phyloP scores from a whole-genome alignment of 345 rosid genomes.

The Aethionema arabicum region DNA sequence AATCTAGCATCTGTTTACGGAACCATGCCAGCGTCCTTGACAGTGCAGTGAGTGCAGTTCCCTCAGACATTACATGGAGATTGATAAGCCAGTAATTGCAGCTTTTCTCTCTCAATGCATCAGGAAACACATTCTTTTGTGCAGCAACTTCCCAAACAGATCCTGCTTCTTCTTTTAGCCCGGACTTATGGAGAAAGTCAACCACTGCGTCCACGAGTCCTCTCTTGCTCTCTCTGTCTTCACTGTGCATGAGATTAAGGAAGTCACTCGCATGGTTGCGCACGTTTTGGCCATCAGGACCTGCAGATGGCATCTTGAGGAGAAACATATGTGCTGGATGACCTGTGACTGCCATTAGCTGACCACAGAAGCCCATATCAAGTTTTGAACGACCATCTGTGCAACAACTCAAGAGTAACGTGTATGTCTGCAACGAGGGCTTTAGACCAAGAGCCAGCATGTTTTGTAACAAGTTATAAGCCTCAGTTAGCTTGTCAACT shows the following conservation, averaged over 20 bases:
- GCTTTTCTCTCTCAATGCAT: conserved; percentile 73
- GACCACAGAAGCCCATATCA: conserved; percentile 72
- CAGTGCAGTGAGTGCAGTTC: conserved; percentile 80
- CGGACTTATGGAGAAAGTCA: conserved; percentile 89
- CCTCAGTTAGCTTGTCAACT: conserved; percentile 64
- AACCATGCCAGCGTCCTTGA: conserved; percentile 92
- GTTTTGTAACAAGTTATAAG: conserved; percentile 65
- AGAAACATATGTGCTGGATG: conserved; percentile 87
- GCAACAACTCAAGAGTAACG: conserved; percentile 84
- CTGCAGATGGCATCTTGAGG: conserved; percentile 70
- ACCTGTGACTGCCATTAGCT: conserved; percentile 75
- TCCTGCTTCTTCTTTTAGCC: conserved; percentile 90
- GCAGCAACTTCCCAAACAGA: conserved; percentile 95
- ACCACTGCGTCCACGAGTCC: conserved; percentile 88
- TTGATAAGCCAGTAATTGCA: conserved; percentile 87
- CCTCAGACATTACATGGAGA: conserved; percentile 96
- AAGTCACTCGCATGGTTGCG: conserved; percentile 67
- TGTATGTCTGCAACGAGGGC: conserved; percentile 84
- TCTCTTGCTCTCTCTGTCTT: conserved; percentile 96
- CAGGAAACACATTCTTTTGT: conserved; percentile 77
- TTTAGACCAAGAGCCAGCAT: conserved; percentile 69
- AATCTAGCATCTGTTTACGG: conserved; percentile 63
- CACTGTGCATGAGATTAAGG: conserved; percentile 87
- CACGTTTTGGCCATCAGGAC: conserved; percentile 90
- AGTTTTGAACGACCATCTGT: conserved; percentile 66